phyloP scores from a whole-genome alignment of 371 early-diverging fungal species.

The Apophysomyces variabilis region DNA sequence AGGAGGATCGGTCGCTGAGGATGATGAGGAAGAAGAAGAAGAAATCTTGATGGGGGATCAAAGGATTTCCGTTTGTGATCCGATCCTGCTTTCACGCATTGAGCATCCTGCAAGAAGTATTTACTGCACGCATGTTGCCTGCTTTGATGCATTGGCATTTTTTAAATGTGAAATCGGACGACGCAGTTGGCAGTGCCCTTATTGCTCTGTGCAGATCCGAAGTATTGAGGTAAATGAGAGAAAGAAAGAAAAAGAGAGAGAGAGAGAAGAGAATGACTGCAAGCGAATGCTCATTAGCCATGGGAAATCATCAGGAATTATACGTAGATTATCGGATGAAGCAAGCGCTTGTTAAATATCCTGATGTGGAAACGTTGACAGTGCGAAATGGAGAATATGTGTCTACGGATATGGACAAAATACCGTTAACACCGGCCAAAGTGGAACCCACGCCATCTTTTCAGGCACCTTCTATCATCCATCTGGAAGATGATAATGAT shows the following conservation, averaged over 20 bases:
- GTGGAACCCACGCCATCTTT: not conserved
- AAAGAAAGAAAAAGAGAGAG: no score
- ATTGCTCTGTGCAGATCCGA: conserved; percentile 24
- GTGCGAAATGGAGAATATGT: conserved; percentile 17
- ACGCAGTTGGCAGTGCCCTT: conserved; percentile 25
- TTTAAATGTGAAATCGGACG: conserved; percentile 16
- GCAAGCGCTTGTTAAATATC: conserved; percentile 20
- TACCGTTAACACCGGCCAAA: not conserved
- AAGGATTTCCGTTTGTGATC: conserved; percentile 39
- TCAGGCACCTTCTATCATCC: not conserved
- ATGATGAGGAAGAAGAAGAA: conserved; percentile 28
- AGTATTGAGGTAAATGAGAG: conserved; percentile 21
- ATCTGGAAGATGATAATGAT: not conserved
- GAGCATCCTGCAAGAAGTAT: conserved; percentile 44
- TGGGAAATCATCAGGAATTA: conserved; percentile 14
- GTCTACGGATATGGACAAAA: not conserved
- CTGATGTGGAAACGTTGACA: conserved; percentile 18
- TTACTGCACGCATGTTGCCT: conserved; percentile 43
- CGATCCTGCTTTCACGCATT: conserved; percentile 33
- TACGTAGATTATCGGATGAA: conserved; percentile 25
- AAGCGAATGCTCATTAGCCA: not conserved
- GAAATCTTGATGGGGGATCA: conserved; percentile 34
- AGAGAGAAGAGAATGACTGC: no score
- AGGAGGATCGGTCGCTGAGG: not conserved
- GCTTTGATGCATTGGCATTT: conserved; percentile 37